phyloP scores from a whole-genome alignment of 1,284 basidiomycete genomes.

The Tilletia caries region DNA sequence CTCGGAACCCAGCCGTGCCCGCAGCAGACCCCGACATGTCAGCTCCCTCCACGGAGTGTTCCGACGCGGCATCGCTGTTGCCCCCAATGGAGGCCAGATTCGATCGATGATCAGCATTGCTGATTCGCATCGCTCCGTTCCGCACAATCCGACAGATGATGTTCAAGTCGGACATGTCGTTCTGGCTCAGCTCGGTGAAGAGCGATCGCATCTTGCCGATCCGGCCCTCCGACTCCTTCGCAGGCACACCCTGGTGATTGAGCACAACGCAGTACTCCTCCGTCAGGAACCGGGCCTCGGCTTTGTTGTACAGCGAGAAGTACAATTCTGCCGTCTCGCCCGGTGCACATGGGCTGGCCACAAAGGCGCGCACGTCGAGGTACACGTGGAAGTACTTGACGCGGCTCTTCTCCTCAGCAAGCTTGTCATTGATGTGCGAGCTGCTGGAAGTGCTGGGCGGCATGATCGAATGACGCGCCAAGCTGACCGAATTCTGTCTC shows the following conservation, averaged over 20 bases:
- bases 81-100: constrained; percentile 57
- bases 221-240: constrained; percentile 60
- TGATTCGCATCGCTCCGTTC: constrained; percentile 79
- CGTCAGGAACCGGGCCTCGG: constrained; percentile 76
- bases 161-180: constrained; percentile 67
- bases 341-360: constrained; percentile 79
- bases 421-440: constrained; percentile 1
- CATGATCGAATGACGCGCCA: neutral
- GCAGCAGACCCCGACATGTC: neutral
- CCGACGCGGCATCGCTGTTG: constrained; percentile 46
- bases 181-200: constrained; percentile 80
- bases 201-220: constrained; percentile 55
- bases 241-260: constrained; percentile 83
- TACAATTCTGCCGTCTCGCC: constrained; percentile 89
- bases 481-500: constrained; percentile 11
- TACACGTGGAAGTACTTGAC: constrained; percentile 65
- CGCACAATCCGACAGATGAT: constrained; percentile 74
- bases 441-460: constrained; percentile 6
- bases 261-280: constrained; percentile 89
- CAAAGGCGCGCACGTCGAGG: constrained; percentile 84
- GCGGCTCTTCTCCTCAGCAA: constrained; percentile 8
- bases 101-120: constrained; percentile 43
- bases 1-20: constrained; percentile 21
- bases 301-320: constrained; percentile 86
- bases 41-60: constrained; percentile 57